Evolutionary conservation across 139 green algal genomes (phyloP).

Genomic region (Yamagishiella unicocca): DNA sequence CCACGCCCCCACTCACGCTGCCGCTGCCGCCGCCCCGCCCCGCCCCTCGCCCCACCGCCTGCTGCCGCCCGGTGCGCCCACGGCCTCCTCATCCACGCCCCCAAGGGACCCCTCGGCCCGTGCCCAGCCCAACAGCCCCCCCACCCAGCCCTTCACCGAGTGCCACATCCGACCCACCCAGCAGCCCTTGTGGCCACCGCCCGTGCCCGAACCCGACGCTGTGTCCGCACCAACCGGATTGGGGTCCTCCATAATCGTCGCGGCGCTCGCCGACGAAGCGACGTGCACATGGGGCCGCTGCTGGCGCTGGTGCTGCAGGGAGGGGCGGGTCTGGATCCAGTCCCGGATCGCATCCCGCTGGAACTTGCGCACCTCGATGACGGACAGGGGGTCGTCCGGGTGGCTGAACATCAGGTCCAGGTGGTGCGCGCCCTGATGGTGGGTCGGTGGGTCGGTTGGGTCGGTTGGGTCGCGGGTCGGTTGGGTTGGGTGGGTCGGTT

Average conservation of each 20-base stretch:
- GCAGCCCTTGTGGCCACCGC: neutral
- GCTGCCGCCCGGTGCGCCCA: too few relatives aligned
- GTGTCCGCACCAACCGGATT: neutral
- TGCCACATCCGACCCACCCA: neutral
- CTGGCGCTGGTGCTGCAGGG: neutral
- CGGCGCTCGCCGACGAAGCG: neutral
- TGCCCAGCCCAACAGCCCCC: neutral
- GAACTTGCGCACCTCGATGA: slow-evolving; percentile 58
- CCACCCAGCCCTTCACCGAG: neutral
- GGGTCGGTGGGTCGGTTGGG: neutral
- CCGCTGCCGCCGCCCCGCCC: too few relatives aligned
- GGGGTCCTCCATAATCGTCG: neutral
- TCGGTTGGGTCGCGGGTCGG: neutral
- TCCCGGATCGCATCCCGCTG: slow-evolving; percentile 58
- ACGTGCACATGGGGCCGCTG: neutral
- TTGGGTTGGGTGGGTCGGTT: too few relatives aligned
- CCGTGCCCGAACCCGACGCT: neutral
- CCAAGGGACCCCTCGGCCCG: too few relatives aligned
- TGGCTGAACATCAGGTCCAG: slow-evolving; percentile 78
- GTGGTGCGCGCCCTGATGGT: slow-evolving; percentile 70
- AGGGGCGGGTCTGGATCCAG: slow-evolving; percentile 45
- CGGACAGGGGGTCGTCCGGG: slow-evolving; percentile 66
- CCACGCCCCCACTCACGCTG: too few relatives aligned
- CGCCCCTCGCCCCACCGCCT: too few relatives aligned
- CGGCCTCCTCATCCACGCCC: too few relatives aligned